These are phyloP conservation scores for Viola pubescens DNA, from an alignment of 441 rosid genomes.

Conservation along the genomic window DNA sequence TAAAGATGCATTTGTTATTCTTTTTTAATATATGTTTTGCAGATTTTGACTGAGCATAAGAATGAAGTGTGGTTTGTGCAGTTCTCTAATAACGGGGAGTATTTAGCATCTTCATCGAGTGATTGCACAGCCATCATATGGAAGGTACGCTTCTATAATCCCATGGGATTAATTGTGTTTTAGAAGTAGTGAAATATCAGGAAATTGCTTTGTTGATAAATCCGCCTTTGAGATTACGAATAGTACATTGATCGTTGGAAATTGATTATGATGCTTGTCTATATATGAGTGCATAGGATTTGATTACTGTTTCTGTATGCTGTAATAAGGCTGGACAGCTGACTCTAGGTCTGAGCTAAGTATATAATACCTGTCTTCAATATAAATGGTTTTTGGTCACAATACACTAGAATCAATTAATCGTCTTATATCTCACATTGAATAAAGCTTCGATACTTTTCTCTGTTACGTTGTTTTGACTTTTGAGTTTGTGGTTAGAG, in stretches of 20 bases:
- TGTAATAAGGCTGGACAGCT: not conserved
- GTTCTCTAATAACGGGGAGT: conserved; percentile 69
- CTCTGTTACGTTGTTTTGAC: conserved; percentile 5
- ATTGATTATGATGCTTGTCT: too few relatives aligned
- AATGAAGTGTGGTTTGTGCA: conserved; percentile 93
- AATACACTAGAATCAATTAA: not conserved
- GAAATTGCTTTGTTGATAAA: not conserved
- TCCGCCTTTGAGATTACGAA: not conserved
- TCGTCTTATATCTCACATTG: not conserved
- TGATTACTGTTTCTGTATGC: not conserved
- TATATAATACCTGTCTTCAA: not conserved
- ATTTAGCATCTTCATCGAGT: conserved; percentile 79
- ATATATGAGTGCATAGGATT: not conserved
- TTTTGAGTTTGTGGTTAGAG: conserved; percentile 5
- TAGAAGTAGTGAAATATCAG: not conserved
- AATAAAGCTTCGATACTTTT: not conserved
- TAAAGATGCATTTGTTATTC: not conserved
- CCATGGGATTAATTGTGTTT: not conserved
- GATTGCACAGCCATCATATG: conserved; percentile 90
- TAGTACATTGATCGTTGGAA: not conserved
- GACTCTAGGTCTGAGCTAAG: not conserved
- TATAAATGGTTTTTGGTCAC: not conserved
- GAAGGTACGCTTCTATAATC: conserved; percentile 44
- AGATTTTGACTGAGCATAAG: conserved; percentile 71
- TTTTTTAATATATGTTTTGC: conserved; percentile 21